These are phyloP conservation scores for Cyberlindnera subsufficiens DNA, from an alignment of 805 yeast genomes.

Conservation along the genomic window DNA sequence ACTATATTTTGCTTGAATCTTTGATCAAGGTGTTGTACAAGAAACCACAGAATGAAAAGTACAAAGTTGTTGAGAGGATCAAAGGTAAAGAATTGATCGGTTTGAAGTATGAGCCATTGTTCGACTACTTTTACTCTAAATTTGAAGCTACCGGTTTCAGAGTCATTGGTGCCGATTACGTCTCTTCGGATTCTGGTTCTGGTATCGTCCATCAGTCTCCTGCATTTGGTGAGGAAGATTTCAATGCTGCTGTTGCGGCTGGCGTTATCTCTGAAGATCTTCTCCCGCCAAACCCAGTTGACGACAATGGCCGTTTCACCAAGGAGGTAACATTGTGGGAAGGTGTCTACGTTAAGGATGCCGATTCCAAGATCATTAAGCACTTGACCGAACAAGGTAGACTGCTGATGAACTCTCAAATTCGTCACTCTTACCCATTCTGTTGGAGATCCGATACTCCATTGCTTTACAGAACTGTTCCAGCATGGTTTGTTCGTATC, in stretches of 20 bases:
- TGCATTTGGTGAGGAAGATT: slow-evolving; percentile 99
- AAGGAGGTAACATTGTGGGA: slow-evolving; percentile 64
- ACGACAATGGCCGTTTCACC: slow-evolving; percentile 86
- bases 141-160: slow-evolving; percentile 76
- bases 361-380: slow-evolving; percentile 88
- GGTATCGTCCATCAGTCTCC: slow-evolving; percentile 99
- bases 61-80: slow-evolving; percentile 72
- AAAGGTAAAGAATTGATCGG: slow-evolving; percentile 80
- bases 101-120: slow-evolving; percentile 74
- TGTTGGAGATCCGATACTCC: slow-evolving; percentile 99
- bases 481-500: slow-evolving; percentile 97
- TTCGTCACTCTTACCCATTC: slow-evolving; percentile 96
- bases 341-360: slow-evolving; percentile 91
- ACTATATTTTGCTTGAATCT: slow-evolving; percentile 80
- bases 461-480: slow-evolving; percentile 89
- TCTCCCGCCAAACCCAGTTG: slow-evolving; percentile 89
- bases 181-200: slow-evolving; percentile 93
- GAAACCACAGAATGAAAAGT: slow-evolving; percentile 89
- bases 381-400: slow-evolving; percentile 72
- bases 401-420: slow-evolving; percentile 70
- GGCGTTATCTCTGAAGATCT: slow-evolving; percentile 69
- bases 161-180: slow-evolving; percentile 79
- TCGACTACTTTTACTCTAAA: slow-evolving; percentile 69
- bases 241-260: slow-evolving; percentile 64
- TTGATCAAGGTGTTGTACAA: slow-evolving; percentile 82